These are phyloP conservation scores for Penicillium egyptiacum DNA, from an alignment of 495 filamentous ascomycete genomes.

Conservation along the genomic window DNA sequence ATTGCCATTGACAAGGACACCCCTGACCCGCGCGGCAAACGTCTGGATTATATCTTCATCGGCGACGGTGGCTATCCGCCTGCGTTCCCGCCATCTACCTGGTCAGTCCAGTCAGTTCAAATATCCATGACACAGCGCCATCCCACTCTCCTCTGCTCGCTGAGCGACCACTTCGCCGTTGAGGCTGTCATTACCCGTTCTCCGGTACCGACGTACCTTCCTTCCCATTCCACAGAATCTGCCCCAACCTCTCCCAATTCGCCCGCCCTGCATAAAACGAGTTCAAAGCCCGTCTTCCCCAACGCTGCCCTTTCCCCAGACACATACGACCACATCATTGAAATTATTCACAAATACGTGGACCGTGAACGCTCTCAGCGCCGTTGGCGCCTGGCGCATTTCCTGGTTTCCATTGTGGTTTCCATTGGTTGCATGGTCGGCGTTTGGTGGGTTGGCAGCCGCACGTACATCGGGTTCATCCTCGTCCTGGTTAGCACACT, in stretches of 20 bases:
- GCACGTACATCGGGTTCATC: slow-evolving; percentile 75
- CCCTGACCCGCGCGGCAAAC: slow-evolving; percentile 70
- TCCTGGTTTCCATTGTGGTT: slow-evolving; percentile 61
- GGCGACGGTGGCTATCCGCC: slow-evolving; percentile 44
- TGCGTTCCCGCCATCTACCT: slow-evolving; percentile 43
- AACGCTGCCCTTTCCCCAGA: slow-evolving; percentile 44
- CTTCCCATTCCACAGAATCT: background rate
- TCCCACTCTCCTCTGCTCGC: slow-evolving; percentile 74
- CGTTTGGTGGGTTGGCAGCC: slow-evolving; percentile 77
- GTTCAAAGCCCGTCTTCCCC: slow-evolving; percentile 24
- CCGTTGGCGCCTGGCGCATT: slow-evolving; percentile 68
- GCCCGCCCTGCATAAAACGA: slow-evolving; percentile 20
- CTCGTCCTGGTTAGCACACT: slow-evolving; percentile 76
- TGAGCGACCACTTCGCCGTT: slow-evolving; percentile 93
- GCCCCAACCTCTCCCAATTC: slow-evolving; percentile 4
- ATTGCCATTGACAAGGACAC: slow-evolving; percentile 56
- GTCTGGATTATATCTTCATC: slow-evolving; percentile 94
- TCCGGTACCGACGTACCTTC: background rate
- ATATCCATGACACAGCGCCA: slow-evolving; percentile 85
- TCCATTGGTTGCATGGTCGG: slow-evolving; percentile 71
- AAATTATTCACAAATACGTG: slow-evolving; percentile 63
- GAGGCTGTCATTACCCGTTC: slow-evolving; percentile 43
- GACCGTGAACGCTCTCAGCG: slow-evolving; percentile 68
- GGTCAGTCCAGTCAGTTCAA: slow-evolving; percentile 64
- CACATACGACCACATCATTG: slow-evolving; percentile 72